Conservation (phyloP, 2,329 filamentous ascomycete species). For the Ophiocordyceps australis region DNA sequence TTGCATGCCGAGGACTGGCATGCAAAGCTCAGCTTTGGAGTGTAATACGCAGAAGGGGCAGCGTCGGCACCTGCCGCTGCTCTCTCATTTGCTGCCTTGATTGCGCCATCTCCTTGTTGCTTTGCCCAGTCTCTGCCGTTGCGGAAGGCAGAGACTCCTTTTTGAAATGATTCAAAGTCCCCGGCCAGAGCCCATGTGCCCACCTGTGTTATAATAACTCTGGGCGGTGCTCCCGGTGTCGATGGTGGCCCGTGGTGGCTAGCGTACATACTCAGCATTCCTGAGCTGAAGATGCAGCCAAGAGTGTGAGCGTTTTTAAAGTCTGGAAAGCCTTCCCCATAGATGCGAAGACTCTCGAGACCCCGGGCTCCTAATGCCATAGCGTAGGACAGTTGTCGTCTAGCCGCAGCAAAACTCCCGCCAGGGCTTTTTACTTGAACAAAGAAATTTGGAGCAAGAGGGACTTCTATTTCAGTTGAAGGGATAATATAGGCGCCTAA, state of each 20-base stretch:
- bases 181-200: neutral
- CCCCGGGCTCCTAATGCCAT: slow-evolving; percentile 15
- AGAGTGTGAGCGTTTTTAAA: slow-evolving; percentile 17
- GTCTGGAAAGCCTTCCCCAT: slow-evolving; percentile 10
- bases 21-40: too few relatives aligned
- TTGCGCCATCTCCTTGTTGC: neutral
- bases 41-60: too few relatives aligned
- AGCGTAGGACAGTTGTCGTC: slow-evolving; percentile 14
- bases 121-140: neutral
- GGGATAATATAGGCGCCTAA: slow-evolving; percentile 12
- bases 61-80: too few relatives aligned
- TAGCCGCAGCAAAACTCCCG: slow-evolving; percentile 8
- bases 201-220: neutral
- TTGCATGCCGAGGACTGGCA: too few relatives aligned
- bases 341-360: slow-evolving; percentile 15
- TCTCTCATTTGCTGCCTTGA: neutral
- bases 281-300: slow-evolving; percentile 15
- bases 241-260: slow-evolving; percentile 6
- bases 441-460: slow-evolving; percentile 19
- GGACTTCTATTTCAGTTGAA: slow-evolving; percentile 10
- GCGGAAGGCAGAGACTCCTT: neutral
- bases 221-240: slow-evolving; percentile 2
- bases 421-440: slow-evolving; percentile 16
- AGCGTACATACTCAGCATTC: slow-evolving; percentile 15
- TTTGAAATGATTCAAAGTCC: neutral